Conservation (phyloP, 805 yeast species). For the Sugiyamaella chiloensis region DNA sequence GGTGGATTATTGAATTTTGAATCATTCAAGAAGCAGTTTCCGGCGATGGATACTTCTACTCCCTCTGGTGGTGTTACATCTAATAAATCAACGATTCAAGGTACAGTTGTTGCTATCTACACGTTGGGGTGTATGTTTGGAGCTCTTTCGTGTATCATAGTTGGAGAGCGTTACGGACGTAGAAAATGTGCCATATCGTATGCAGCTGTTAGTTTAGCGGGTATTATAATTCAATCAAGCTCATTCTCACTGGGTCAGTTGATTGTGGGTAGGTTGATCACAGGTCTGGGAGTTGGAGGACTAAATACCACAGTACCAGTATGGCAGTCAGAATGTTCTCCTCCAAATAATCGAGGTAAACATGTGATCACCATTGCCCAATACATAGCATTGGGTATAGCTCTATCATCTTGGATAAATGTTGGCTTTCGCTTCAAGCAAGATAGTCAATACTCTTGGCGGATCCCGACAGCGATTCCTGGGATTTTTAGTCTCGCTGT, state of each 20-base stretch:
- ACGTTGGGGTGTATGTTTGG: slow-evolving; percentile 77
- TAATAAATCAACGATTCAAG: slow-evolving; percentile 43
- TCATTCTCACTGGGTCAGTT: slow-evolving; percentile 58
- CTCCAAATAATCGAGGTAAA: slow-evolving; percentile 63
- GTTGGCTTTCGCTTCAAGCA: slow-evolving; percentile 63
- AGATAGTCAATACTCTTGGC: slow-evolving; percentile 51
- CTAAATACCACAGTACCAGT: slow-evolving; percentile 80
- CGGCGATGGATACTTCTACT: slow-evolving; percentile 9
- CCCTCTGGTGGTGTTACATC: slow-evolving; percentile 14
- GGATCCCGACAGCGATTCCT: slow-evolving; percentile 77
- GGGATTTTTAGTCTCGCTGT: slow-evolving; percentile 47
- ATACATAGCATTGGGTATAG: slow-evolving; percentile 68
- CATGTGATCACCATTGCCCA: slow-evolving; percentile 69
- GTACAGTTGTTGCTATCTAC: slow-evolving; percentile 54
- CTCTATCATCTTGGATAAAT: slow-evolving; percentile 54
- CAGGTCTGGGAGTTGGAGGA: slow-evolving; percentile 75
- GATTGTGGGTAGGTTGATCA: slow-evolving; percentile 66
- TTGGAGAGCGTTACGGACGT: slow-evolving; percentile 66
- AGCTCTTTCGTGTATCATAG: slow-evolving; percentile 56
- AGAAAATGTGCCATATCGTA: slow-evolving; percentile 60
- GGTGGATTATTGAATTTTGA: slow-evolving; percentile 14
- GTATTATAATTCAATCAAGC: slow-evolving; percentile 58
- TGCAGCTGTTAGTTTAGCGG: slow-evolving; percentile 52
- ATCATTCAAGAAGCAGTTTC: slow-evolving; percentile 13
- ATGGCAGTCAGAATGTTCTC: slow-evolving; percentile 75